These are phyloP conservation scores for Elongisporangium senticosum DNA, from an alignment of 352 stramenopile genomes.

Conservation along the genomic window DNA sequence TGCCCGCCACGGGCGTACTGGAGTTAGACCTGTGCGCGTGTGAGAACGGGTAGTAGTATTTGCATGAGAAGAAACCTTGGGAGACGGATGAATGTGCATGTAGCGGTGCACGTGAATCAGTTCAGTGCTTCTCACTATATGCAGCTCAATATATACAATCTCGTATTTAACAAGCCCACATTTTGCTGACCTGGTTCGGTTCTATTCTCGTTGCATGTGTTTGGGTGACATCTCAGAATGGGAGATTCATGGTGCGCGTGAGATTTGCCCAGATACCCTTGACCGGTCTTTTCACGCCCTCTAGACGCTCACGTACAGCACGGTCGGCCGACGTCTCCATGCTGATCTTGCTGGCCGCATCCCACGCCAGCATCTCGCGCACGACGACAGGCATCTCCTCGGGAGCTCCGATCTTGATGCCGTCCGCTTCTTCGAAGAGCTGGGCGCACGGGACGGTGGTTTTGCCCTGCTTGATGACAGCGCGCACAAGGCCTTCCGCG, in stretches of 20 bases:
- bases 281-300: slow-evolving; percentile 6
- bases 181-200: neutral
- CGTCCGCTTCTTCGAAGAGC: slow-evolving; percentile 25
- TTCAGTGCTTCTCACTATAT: neutral
- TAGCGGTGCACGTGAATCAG: neutral
- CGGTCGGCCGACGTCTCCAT: slow-evolving; percentile 20
- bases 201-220: neutral
- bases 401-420: slow-evolving; percentile 4
- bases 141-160: neutral
- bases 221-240: slow-evolving; percentile 13
- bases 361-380: slow-evolving; percentile 36
- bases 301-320: slow-evolving; percentile 6
- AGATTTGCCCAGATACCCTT: slow-evolving; percentile 24
- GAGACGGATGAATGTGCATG: neutral
- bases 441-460: slow-evolving; percentile 19
- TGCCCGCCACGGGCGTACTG: neutral
- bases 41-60: neutral
- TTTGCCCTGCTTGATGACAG: slow-evolving; percentile 21
- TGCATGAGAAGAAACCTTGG: neutral
- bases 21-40: neutral
- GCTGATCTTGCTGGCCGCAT: slow-evolving; percentile 18
- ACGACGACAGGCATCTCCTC: slow-evolving; percentile 40
- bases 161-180: neutral
- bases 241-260: slow-evolving; percentile 39
- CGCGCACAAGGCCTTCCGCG: slow-evolving; percentile 43